A percentile compares a stretch with the other conserved stretches of the same genome.
Evolutionary conservation across 352 stramenopile genomes (phyloP).

Genomic region (Poterioochromonas sp.): DNA sequence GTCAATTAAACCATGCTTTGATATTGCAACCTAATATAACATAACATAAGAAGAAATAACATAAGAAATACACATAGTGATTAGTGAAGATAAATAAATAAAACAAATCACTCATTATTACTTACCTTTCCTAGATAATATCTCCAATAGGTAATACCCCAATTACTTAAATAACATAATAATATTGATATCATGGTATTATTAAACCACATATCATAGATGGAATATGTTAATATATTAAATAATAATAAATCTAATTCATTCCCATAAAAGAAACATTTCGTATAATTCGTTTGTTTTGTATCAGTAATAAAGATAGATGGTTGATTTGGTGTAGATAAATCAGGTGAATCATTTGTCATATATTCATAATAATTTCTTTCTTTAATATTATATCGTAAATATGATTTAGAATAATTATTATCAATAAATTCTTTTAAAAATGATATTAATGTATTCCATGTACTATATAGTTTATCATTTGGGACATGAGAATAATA

Average conservation of each 20-base stretch:
- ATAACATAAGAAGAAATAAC: no score
- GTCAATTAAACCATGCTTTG: no score
- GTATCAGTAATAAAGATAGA: slow-evolving; percentile 50
- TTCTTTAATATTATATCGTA: neutral
- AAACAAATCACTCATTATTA: no score
- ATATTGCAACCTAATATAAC: no score
- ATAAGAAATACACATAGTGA: no score
- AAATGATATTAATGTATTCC: slow-evolving; percentile 5
- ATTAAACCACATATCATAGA: slow-evolving; percentile 46
- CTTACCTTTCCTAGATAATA: neutral
- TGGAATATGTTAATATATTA: slow-evolving; percentile 62
- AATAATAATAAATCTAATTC: slow-evolving; percentile 75
- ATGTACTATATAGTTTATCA: neutral
- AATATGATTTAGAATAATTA: neutral
- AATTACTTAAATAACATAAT: slow-evolving; percentile 42
- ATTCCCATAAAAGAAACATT: slow-evolving; percentile 59
- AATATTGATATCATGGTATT: slow-evolving; percentile 37
- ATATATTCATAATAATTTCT: slow-evolving; percentile 6
- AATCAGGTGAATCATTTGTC: neutral
- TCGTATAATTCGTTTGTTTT: slow-evolving; percentile 47
- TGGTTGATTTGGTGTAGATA: neutral
- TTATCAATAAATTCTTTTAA: slow-evolving; percentile 19
- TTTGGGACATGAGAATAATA: neutral
- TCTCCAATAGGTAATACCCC: neutral
- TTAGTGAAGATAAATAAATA: no score